A percentile compares a stretch with the other conserved stretches of the same genome.
phyloP scores from a whole-genome alignment of 345 rosid genomes.

The Hypericum perforatum region DNA sequence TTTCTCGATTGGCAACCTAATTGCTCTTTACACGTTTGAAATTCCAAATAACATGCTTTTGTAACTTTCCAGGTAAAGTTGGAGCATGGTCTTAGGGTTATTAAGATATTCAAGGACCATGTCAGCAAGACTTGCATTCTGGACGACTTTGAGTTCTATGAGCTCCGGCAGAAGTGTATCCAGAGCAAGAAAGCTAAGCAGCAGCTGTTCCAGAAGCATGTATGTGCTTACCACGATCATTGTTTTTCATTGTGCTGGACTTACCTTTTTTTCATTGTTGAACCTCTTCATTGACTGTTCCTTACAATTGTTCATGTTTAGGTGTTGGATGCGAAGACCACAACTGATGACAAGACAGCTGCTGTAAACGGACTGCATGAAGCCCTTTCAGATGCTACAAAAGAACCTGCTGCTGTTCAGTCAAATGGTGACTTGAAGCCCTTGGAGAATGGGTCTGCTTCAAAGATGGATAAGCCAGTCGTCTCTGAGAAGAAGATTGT shows the following conservation, averaged over 20 bases:
- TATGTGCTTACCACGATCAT: background rate
- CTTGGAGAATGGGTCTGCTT: slow-evolving; percentile 13
- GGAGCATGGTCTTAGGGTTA: slow-evolving; percentile 39
- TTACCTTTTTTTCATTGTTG: background rate
- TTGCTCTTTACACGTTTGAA: background rate
- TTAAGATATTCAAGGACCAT: slow-evolving; percentile 46
- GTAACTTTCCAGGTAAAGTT: slow-evolving; percentile 31
- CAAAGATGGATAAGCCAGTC: slow-evolving; percentile 3
- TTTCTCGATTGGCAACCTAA: background rate
- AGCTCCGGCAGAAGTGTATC: slow-evolving; percentile 36
- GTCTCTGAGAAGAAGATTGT: slow-evolving; percentile 13
- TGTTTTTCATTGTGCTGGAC: background rate
- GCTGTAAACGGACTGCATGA: slow-evolving; percentile 8
- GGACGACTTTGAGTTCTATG: slow-evolving; percentile 55
- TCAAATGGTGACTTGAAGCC: slow-evolving; percentile 22
- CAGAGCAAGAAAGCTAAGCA: slow-evolving; percentile 37
- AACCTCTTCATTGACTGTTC: background rate
- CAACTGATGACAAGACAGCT: slow-evolving; percentile 6
- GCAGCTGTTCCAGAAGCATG: slow-evolving; percentile 44
- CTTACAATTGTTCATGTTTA: slow-evolving; percentile 2
- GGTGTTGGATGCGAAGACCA: slow-evolving; percentile 21
- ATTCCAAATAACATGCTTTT: background rate
- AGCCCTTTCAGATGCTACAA: background rate
- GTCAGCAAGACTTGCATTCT: slow-evolving; percentile 41
- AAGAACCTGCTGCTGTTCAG: slow-evolving; percentile 7